Evolutionary conservation across 2,329 filamentous ascomycete genomes (phyloP), one percentile per base, ranked within the genome.

Genomic region (Trichophyton rubrum): DNA sequence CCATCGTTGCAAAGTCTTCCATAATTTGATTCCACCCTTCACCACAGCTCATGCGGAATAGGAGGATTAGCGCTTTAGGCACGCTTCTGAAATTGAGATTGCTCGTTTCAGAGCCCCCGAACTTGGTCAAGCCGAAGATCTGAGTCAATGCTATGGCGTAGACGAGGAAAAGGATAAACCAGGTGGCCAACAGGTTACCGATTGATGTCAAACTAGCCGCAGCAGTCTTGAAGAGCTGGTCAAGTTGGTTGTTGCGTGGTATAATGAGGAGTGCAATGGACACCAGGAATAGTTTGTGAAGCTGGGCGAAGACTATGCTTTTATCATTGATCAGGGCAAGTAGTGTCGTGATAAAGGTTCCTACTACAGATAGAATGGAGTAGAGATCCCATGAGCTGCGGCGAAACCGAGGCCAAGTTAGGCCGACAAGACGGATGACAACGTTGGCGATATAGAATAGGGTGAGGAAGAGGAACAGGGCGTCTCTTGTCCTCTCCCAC

Each of bases 201-300:
- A 99, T 99, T 17, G 89, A 85, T 1, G 89, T 87, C 67, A 99
- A 76, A 84, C 89, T 95, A 59, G 92, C 93, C 9, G 93, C 93
- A 0, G 92, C 95, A 1, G 95, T 99, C 74, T 99, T 99, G 83
- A 99, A 99, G 0, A 99, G 83, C 72, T 99, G 93, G 71, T 99
- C 95, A 22, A 99, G 82, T 57, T 95, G 91, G 68, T 99, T 95
- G 71, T 99, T 99, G 58, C 95, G 84, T 0, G 93, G 93, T 63
- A 99, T 99, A 38, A 99, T 82, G 58, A 99, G 79, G 7, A 97
- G 80, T 1, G 93, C 86, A 60, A 97, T 87, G 7, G 89, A 87
- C 20, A 97, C 93, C 35, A 99, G 80, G 72, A 95, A 96, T 63
- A 95, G 83, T 74, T 99, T 99, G 78, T 97, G 90, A 35, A 96